Percentiles rank a stretch among this genome's conserved stretches.
Conservation (phyloP, 306 rosid genomes). For the Mimosa bimucronata region DNA sequence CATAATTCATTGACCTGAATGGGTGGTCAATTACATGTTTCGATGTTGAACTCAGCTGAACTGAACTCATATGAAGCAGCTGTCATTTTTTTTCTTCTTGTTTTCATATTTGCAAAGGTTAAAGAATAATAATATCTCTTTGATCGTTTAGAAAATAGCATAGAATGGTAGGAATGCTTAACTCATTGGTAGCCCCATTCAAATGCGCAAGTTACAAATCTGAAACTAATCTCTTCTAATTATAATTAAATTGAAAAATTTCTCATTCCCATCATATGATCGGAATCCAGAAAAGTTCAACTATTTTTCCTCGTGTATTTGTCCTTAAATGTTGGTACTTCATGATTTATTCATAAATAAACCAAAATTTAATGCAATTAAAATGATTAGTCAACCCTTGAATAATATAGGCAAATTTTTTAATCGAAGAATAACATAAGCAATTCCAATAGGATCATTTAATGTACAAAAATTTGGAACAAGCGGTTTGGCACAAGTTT, state of each 20-base stretch:
- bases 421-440: neutral
- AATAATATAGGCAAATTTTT: neutral
- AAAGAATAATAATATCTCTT: neutral
- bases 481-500: neutral
- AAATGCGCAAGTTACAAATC: too few species aligned
- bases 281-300: too few species aligned
- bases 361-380: neutral
- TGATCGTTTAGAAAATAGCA: neutral
- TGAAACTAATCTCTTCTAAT: neutral
- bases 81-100: neutral
- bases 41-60: slow-evolving; percentile 10
- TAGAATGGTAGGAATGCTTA: neutral
- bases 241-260: neutral
- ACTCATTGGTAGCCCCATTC: neutral
- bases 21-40: slow-evolving; percentile 22
- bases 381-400: neutral
- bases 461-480: neutral
- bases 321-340: neutral
- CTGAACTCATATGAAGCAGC: neutral
- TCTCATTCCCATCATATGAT: neutral
- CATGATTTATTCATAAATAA: neutral
- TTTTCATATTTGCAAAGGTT: neutral
- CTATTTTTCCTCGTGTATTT: too few species aligned
- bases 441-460: neutral
- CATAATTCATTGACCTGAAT: slow-evolving; percentile 35